Evolutionary conservation across 495 filamentous ascomycete genomes (phyloP), one percentile per base, ranked within the genome.

Genomic region (Podospora pseudoanserina): DNA sequence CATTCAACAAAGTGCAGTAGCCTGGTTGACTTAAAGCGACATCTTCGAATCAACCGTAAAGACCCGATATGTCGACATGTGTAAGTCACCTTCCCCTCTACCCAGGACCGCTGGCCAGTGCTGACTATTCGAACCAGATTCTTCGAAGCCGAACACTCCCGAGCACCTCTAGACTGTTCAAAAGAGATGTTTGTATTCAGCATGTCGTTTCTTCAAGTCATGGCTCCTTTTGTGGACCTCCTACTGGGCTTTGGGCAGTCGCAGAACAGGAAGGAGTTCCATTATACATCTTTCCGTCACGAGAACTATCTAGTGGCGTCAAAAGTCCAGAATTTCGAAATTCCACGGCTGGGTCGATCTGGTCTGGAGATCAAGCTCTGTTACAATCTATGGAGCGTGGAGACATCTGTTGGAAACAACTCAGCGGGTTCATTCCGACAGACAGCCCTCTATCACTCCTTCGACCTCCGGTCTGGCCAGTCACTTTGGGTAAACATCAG

Each of bases 1-100:
- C 20, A 20, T 20, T 20, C 20, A 20, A 20, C 20, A 20, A 20
- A 20, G 20, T 20, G 20, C 20, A 20, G 1, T 20, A 20, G 1
- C 20, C 20, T 20, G 20, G 20, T 20, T 20, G 20, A 20, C 20
- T 20, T 20, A 20, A 20, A 20, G 1, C 20, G 20, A 20, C 59
- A 28, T 61, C 18, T 61, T 18, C 59, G 32, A 16, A 18, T 30
- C 59, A 61, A 30, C 27, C 59, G 27, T 18, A 61, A 61, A 27
- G 59, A 61, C 15, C 59, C 59, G 15, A 61, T 15, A 18, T 61
- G 59, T 30, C 59, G 59, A 3, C 26, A 61, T 61, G 59, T 61
- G 39, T 49, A 49, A 2, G 39, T 20, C 20, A 20, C 20, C 20
- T 49, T 49, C 9, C 39, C 39, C 39, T 11, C 39, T 49, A 11